Percentiles rank a stretch among this genome's conserved stretches.
These are phyloP conservation scores for Paradendryphiella salina DNA, from an alignment of 2,329 filamentous ascomycete genomes.

Conservation along the genomic window DNA sequence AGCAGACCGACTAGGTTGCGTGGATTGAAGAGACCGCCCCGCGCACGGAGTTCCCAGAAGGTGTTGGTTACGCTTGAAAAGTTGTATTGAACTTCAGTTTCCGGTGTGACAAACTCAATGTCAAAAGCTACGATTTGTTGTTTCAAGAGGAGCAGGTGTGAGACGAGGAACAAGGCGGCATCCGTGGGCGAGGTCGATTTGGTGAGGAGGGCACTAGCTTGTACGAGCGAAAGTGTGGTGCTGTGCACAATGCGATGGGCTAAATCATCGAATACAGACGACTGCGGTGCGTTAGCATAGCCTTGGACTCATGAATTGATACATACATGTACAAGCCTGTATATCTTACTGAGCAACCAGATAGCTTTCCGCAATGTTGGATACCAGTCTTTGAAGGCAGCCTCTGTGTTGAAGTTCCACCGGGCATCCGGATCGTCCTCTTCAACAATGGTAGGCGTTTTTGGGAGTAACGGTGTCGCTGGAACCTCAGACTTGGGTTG, in stretches of 20 bases:
- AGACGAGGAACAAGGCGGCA: slow-evolving; percentile 88
- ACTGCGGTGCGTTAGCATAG: slow-evolving; percentile 47
- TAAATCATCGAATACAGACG: slow-evolving; percentile 70
- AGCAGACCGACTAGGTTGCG: slow-evolving; percentile 64
- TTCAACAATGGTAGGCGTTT: slow-evolving; percentile 55
- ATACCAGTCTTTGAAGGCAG: slow-evolving; percentile 65
- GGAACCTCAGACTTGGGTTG: slow-evolving; percentile 46
- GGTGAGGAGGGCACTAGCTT: slow-evolving; percentile 72
- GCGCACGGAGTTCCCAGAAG: slow-evolving; percentile 68
- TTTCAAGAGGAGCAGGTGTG: slow-evolving; percentile 91
- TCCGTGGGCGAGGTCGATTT: slow-evolving; percentile 68
- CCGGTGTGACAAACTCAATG: slow-evolving; percentile 74
- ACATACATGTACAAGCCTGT: slow-evolving; percentile 67
- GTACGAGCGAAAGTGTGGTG: slow-evolving; percentile 79
- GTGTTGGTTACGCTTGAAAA: slow-evolving; percentile 67
- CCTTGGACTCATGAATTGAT: not conserved
- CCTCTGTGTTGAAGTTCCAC: slow-evolving; percentile 61
- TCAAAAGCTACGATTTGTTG: slow-evolving; percentile 96
- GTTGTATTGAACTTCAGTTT: slow-evolving; percentile 62
- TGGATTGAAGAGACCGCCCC: slow-evolving; percentile 68
- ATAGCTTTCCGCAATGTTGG: slow-evolving; percentile 69
- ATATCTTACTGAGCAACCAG: slow-evolving; percentile 70
- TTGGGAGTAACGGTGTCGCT: slow-evolving; percentile 49
- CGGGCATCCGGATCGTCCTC: slow-evolving; percentile 56
- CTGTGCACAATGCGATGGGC: slow-evolving; percentile 85